phyloP scores from a whole-genome alignment of 805 yeast genomes.

The Kodamaea laetipori region DNA sequence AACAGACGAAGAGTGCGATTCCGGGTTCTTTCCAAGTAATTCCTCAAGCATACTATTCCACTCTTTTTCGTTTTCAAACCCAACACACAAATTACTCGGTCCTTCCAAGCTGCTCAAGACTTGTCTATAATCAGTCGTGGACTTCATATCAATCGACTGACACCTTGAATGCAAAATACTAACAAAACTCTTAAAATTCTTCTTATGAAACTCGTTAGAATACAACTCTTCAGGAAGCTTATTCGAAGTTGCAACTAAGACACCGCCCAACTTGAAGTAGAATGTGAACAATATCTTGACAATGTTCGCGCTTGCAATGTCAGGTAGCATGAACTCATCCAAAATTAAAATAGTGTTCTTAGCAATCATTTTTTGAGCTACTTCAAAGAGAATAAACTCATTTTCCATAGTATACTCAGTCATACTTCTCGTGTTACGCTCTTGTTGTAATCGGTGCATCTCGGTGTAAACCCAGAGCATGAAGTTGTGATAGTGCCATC shows the following conservation, averaged over 20 bases:
- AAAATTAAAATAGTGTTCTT: slow-evolving; percentile 60
- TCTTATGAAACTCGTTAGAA: slow-evolving; percentile 61
- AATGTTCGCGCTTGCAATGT: slow-evolving; percentile 71
- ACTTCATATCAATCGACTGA: slow-evolving; percentile 61
- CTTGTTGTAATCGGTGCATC: slow-evolving; percentile 55
- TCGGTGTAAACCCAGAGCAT: slow-evolving; percentile 68
- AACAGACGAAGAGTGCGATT: slow-evolving; percentile 28
- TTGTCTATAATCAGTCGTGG: slow-evolving; percentile 52
- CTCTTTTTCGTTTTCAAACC: slow-evolving; percentile 25
- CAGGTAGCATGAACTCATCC: slow-evolving; percentile 79
- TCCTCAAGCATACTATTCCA: slow-evolving; percentile 39
- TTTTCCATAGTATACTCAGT: slow-evolving; percentile 45
- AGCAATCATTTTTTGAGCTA: slow-evolving; percentile 63
- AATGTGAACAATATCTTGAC: slow-evolving; percentile 64
- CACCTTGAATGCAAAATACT: slow-evolving; percentile 60
- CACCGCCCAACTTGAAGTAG: slow-evolving; percentile 74
- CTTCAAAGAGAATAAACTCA: slow-evolving; percentile 64
- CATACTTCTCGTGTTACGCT: slow-evolving; percentile 28
- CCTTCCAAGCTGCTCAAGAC: neutral
- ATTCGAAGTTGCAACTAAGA: slow-evolving; percentile 72
- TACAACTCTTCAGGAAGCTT: slow-evolving; percentile 72
- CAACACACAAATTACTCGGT: slow-evolving; percentile 10
- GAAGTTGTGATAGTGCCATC: slow-evolving; percentile 74
- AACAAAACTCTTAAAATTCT: slow-evolving; percentile 58
- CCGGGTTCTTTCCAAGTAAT: slow-evolving; percentile 19